phyloP scores from a whole-genome alignment of 2,329 filamentous ascomycete genomes.

The Botrytis elliptica region DNA sequence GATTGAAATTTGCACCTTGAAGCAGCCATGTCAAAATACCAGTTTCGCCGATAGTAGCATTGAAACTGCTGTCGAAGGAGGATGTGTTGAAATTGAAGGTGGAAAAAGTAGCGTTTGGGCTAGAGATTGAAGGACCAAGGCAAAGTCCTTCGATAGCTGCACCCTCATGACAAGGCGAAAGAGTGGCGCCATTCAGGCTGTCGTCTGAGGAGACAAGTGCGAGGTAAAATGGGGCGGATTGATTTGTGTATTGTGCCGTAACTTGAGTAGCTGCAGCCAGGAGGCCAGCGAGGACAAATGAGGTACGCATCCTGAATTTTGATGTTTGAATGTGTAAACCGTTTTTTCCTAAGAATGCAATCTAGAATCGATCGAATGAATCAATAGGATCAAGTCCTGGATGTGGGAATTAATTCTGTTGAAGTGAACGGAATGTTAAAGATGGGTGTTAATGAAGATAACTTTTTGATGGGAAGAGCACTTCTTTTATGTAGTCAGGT shows the following conservation, averaged over 20 bases:
- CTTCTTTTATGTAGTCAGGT: background rate
- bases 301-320: slow-evolving; percentile 27
- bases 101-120: slow-evolving; percentile 26
- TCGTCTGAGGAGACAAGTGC: slow-evolving; percentile 42
- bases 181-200: slow-evolving; percentile 41
- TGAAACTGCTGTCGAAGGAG: slow-evolving; percentile 21
- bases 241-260: slow-evolving; percentile 37
- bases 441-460: background rate
- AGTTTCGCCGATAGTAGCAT: slow-evolving; percentile 27
- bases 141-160: slow-evolving; percentile 50
- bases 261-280: slow-evolving; percentile 28
- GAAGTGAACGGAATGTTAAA: background rate
- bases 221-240: slow-evolving; percentile 47
- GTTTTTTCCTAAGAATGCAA: background rate
- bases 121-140: slow-evolving; percentile 30
- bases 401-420: background rate
- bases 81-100: slow-evolving; percentile 33
- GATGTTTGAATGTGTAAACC: background rate
- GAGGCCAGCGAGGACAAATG: slow-evolving; percentile 27
- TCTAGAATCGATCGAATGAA: background rate
- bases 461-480: background rate
- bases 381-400: background rate
- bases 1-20: slow-evolving; percentile 32
- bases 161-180: slow-evolving; percentile 48
- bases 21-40: slow-evolving; percentile 34